These are phyloP conservation scores for Chalciporus sphaerocephalus DNA, from an alignment of 768 basidiomycete genomes.

Conservation along the genomic window DNA sequence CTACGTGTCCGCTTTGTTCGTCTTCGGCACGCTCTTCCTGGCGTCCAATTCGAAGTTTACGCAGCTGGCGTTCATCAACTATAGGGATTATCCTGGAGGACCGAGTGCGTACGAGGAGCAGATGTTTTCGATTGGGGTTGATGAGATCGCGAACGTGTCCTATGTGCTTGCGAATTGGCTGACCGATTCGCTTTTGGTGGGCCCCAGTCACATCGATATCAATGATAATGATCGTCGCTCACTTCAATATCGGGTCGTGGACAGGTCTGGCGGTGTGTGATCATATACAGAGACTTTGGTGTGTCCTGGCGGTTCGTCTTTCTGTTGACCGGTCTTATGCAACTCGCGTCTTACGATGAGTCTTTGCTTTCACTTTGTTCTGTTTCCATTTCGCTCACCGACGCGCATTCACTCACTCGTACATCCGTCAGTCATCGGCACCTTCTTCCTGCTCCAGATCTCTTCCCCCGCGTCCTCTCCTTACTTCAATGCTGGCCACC, in stretches of 20 bases:
- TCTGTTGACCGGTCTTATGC: conserved; percentile 18
- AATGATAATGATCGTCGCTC: not conserved
- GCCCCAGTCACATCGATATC: not conserved
- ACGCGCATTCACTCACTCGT: not conserved
- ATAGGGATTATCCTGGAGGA: conserved; percentile 4
- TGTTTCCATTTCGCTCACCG: not conserved
- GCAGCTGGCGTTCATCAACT: conserved; percentile 8
- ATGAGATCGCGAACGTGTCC: not conserved
- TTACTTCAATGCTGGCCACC: conserved; percentile 11
- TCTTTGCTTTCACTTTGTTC: not conserved
- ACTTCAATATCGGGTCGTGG: not conserved
- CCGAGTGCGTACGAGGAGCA: not conserved
- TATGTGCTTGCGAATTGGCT: not conserved
- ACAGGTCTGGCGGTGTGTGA: conserved; percentile 29
- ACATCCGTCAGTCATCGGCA: conserved; percentile 25
- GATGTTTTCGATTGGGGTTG: not conserved
- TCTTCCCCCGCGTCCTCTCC: conserved; percentile 28
- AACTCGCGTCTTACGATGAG: conserved; percentile 22
- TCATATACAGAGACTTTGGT: conserved; percentile 24
- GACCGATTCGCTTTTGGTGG: not conserved
- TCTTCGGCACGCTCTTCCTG: conserved; percentile 13
- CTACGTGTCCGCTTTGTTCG: conserved; percentile 12
- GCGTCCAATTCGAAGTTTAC: conserved; percentile 8
- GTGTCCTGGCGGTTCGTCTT: conserved; percentile 15
- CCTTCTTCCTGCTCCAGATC: conserved; percentile 23